Base-by-base conservation (phyloP, 768 basidiomycete species). In the Chalciporus piperatus region DNA sequence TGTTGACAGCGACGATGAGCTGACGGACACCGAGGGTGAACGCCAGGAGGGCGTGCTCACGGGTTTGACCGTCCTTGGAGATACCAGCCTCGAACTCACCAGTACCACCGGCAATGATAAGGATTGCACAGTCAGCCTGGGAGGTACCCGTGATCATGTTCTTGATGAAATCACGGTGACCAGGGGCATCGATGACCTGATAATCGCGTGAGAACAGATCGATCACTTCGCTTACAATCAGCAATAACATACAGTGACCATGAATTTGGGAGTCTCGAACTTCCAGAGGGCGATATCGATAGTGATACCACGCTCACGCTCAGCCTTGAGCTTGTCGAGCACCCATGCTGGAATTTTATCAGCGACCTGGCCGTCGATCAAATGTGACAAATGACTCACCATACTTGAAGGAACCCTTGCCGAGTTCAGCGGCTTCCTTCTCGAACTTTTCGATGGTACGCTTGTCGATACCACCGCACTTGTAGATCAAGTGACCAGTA, bases 101-200 rank as follows among this genome's bases (percentile, higher is more conserved):
- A 74, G 90, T 94, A 80, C 97, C 97, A 75, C 81, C 89, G 59
- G 96, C 97, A 63, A 99, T 99, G 82, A 99, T 98, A 75, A 99
- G 93, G 74, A 99, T 85, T 68, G 95, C 97, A 70, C 96, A 98
- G 74, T 99, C 96, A 72, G 96, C 95, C 85, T 99, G 97, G 67
- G 97, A 99, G 66, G 97, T 99, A 83, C 97, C 97, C 57, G 97
- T 99, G 74, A 99, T 99, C 95, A 95, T 97, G 92, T 97, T 99
- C 81, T 99, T 99, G 85, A 99, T 99, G 79, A 99, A 99, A 72
- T 99, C 97, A 85, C 97, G 94, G 75, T 97, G 95, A 71, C 96
- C 96, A 43, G 97, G 97, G 73, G 97, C 97, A 72, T 98, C 97
- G 66, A 98, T 98, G 78, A 99, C 93, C 92, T 91, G 61, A 45